phyloP scores from a whole-genome alignment of 169 alveolate species.

The Eimeria sp. region DNA sequence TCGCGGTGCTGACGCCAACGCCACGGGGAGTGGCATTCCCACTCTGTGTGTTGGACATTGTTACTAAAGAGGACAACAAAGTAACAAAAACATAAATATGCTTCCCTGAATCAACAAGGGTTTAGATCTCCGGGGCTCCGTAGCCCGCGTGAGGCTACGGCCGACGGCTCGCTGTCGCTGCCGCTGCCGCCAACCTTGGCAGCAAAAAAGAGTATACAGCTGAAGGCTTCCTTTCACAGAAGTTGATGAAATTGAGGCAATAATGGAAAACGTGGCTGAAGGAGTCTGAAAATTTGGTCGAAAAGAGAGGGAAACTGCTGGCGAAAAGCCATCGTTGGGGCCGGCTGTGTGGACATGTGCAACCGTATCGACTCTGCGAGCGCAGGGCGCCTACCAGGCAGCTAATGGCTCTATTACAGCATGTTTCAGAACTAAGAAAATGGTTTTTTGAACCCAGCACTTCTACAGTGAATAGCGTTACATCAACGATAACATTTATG shows the following conservation, averaged over 20 bases:
- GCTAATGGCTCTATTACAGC: neutral
- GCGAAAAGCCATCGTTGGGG: slow-evolving; percentile 29
- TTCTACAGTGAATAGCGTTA: neutral
- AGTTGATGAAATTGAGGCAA: slow-evolving; percentile 43
- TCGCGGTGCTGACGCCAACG: slow-evolving; percentile 77
- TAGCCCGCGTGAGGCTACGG: slow-evolving; percentile 78
- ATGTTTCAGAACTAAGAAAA: neutral
- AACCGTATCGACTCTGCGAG: slow-evolving; percentile 75
- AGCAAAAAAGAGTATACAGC: slow-evolving; percentile 30
- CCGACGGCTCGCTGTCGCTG: slow-evolving; percentile 72
- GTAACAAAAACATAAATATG: slow-evolving; percentile 10
- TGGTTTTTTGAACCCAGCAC: neutral
- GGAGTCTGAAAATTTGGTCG: neutral
- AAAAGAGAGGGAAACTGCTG: slow-evolving; percentile 43
- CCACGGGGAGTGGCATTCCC: slow-evolving; percentile 72
- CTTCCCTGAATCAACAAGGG: neutral
- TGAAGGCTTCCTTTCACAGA: slow-evolving; percentile 3
- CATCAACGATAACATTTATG: neutral
- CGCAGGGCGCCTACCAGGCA: slow-evolving; percentile 46
- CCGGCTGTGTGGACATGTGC: slow-evolving; percentile 62
- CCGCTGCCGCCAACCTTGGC: slow-evolving; percentile 69
- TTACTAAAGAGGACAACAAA: neutral
- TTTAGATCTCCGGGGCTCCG: slow-evolving; percentile 65
- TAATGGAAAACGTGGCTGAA: slow-evolving; percentile 20
- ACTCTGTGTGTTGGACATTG: slow-evolving; percentile 49